Conservation (phyloP, 345 rosid species). For the Syzygium oleosum region DNA sequence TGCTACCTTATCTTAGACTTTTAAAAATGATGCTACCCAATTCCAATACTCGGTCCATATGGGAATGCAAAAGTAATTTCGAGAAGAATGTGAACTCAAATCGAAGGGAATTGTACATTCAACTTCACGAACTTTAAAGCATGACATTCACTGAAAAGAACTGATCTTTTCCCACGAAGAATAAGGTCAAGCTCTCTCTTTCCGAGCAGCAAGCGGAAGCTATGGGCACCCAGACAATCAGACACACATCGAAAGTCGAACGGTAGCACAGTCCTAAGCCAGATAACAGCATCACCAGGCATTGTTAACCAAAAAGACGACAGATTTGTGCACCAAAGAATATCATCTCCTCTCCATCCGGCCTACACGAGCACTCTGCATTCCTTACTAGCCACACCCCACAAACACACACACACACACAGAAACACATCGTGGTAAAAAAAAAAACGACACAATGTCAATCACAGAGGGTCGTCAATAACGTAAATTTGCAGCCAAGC, state of each 20-base stretch:
- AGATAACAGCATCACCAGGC: not conserved
- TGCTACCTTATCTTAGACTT: not conserved
- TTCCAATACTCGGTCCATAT: not conserved
- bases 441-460: not conserved
- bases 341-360: not conserved
- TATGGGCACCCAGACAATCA: not conserved
- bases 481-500: not conserved
- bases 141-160: not conserved
- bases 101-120: fast-evolving
- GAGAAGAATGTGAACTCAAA: not conserved
- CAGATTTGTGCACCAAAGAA: not conserved
- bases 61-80: not conserved
- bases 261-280: not conserved
- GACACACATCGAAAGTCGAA: not conserved
- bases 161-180: not conserved
- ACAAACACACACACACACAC: not conserved
- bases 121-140: not conserved
- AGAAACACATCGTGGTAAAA: not conserved
- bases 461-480: not conserved
- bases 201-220: not conserved
- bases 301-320: not conserved
- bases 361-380: not conserved
- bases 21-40: not conserved
- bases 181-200: not conserved
- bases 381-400: not conserved